Conservation (phyloP, 176 grass and related monocot species). For the Rhynchospora tenuis region DNA sequence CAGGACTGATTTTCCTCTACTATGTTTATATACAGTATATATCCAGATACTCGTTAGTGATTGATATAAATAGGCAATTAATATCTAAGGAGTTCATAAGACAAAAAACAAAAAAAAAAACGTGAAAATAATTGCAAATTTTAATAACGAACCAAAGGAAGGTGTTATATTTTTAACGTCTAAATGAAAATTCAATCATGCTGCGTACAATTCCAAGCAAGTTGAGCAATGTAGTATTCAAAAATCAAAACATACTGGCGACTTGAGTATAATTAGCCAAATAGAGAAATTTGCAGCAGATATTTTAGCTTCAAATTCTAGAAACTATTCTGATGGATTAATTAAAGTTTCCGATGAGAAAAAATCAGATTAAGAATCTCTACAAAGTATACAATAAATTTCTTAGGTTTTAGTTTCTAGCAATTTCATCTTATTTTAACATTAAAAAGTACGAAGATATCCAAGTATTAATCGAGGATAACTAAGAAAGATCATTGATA, state of each 20-base stretch:
- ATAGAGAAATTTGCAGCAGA: not conserved
- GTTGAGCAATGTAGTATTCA: too few relatives aligned
- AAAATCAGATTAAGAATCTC: not conserved
- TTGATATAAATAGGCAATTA: not conserved
- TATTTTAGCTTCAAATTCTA: not conserved
- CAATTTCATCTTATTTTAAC: not conserved
- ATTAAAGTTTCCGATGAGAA: not conserved
- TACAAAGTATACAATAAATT: not conserved
- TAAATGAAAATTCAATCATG: not conserved
- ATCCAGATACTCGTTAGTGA: not conserved
- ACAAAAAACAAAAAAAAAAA: not conserved
- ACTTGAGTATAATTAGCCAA: not conserved
- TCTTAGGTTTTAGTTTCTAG: not conserved
- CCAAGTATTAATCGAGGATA: not conserved
- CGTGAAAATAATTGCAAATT: not conserved
- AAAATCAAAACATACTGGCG: too few relatives aligned
- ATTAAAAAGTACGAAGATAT: not conserved
- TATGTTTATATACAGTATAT: not conserved
- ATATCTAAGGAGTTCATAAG: not conserved
- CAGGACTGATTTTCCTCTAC: not conserved
- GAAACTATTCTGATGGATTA: too few relatives aligned
- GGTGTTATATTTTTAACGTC: not conserved
- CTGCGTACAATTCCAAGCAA: not conserved
- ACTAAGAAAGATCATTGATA: not conserved
- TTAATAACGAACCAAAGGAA: not conserved